Conservation (phyloP, 257 asterid genomes). For the Perilla frutescens region DNA sequence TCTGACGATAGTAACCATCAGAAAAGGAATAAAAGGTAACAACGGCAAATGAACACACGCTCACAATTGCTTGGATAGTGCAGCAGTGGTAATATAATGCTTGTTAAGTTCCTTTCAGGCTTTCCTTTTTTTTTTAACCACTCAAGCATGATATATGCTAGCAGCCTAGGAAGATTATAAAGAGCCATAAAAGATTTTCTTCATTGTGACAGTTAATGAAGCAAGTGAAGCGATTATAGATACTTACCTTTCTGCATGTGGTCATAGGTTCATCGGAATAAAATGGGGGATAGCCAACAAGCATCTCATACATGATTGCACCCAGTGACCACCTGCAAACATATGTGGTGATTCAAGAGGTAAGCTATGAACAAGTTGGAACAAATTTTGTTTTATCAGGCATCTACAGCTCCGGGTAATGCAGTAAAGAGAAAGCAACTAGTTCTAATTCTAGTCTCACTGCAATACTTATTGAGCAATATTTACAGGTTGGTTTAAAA, state of each 20-base stretch:
- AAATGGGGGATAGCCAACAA: conserved; percentile 69
- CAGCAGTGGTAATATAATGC: conserved; percentile 7
- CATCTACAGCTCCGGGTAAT: conserved; percentile 17
- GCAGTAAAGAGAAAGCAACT: conserved; percentile 13
- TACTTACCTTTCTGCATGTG: conserved; percentile 66
- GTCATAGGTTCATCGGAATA: conserved; percentile 68
- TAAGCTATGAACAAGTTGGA: conserved; percentile 18
- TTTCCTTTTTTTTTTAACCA: not conserved
- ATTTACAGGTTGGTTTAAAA: not conserved
- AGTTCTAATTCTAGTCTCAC: not conserved
- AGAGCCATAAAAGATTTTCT: not conserved
- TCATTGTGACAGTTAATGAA: not conserved
- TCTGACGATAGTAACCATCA: conserved; percentile 54
- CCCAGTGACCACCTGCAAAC: conserved; percentile 72
- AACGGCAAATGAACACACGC: not conserved
- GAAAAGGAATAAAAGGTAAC: not conserved
- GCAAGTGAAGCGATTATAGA: not conserved
- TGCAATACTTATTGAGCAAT: not conserved
- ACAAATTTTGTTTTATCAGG: conserved; percentile 14
- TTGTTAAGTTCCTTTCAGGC: not conserved
- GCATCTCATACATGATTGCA: conserved; percentile 73
- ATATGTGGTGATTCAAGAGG: conserved; percentile 32
- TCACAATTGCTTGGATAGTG: conserved; percentile 21
- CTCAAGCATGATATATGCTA: not conserved
- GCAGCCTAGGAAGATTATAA: not conserved